A percentile compares a stretch with the other conserved stretches of the same genome.
Conservation (phyloP, 1,139 yeast genomes). For the Kurtzmaniella quercitrusa region DNA sequence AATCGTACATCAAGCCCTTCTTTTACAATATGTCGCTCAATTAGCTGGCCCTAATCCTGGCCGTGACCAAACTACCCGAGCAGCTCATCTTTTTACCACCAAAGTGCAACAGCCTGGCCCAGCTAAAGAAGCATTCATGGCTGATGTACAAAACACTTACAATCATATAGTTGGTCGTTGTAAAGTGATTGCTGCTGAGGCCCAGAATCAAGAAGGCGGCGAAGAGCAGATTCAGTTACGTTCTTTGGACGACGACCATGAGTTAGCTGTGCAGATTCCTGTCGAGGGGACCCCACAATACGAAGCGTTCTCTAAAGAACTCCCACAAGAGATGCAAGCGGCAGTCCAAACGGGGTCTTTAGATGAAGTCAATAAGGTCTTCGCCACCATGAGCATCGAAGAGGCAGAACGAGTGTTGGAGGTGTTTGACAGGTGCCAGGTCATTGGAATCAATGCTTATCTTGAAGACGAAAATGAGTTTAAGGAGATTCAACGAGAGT, state of each 20-base stretch:
- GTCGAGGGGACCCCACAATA: constrained; percentile 50
- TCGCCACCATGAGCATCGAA: constrained; percentile 68
- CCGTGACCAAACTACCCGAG: constrained; percentile 38
- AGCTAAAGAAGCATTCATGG: constrained; percentile 60
- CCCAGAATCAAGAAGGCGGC: constrained; percentile 23
- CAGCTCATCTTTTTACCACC: constrained; percentile 66
- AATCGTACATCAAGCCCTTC: constrained; percentile 73
- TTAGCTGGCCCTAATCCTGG: constrained; percentile 44
- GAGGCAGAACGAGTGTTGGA: constrained; percentile 81
- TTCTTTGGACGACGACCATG: constrained; percentile 80
- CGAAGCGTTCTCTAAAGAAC: constrained; percentile 45
- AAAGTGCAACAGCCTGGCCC: constrained; percentile 58
- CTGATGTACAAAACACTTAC: constrained; percentile 69
- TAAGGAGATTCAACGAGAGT: constrained; percentile 52
- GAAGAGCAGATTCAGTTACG: constrained; percentile 76
- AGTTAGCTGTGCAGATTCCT: constrained; percentile 73
- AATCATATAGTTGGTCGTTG: constrained; percentile 75
- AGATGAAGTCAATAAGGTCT: constrained; percentile 79
- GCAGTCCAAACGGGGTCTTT: constrained; percentile 72
- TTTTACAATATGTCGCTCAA: constrained; percentile 73
- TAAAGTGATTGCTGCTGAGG: constrained; percentile 47
- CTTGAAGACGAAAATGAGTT: constrained; percentile 75
- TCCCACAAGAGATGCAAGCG: constrained; percentile 62
- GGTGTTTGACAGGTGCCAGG: constrained; percentile 74
- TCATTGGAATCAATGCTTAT: constrained; percentile 74